Conservation (phyloP, 495 filamentous ascomycete species). For the Penicillium maclennaniae region DNA sequence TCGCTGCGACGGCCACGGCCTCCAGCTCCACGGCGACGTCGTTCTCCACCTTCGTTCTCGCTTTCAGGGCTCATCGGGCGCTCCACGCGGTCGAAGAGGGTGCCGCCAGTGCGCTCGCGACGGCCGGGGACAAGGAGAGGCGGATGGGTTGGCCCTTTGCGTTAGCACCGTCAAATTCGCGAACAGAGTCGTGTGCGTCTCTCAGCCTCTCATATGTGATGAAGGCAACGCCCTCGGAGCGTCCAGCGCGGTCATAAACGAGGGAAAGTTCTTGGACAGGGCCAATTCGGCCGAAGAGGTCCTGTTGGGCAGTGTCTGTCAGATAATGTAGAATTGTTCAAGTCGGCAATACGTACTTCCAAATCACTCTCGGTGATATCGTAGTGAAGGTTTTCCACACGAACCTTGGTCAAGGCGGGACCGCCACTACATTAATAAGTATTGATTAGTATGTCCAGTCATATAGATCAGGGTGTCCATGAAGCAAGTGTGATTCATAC, state of each 20-base stretch:
- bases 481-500: constrained; percentile 34
- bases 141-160: constrained; percentile 89
- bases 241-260: constrained; percentile 84
- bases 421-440: constrained; percentile 24
- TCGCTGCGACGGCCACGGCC: constrained; percentile 54
- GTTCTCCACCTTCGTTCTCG: constrained; percentile 27
- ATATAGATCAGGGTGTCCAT: constrained; percentile 8
- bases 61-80: constrained; percentile 38
- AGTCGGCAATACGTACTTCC: constrained; percentile 50
- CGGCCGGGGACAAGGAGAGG: constrained; percentile 63
- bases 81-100: constrained; percentile 73
- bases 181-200: constrained; percentile 71
- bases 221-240: constrained; percentile 81
- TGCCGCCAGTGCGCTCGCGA: constrained; percentile 50
- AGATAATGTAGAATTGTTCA: not conserved
- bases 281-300: constrained; percentile 75
- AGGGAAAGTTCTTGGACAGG: constrained; percentile 66
- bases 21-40: constrained; percentile 36
- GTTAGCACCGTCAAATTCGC: constrained; percentile 85
- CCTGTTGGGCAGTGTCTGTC: constrained; percentile 44
- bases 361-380: constrained; percentile 86
- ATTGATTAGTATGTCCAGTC: constrained; percentile 11
- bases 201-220: constrained; percentile 68
- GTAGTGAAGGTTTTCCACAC: constrained; percentile 91
- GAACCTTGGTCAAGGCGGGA: constrained; percentile 64